phyloP scores from a whole-genome alignment of 352 stramenopile species.

The Elongisporangium anandrum region DNA sequence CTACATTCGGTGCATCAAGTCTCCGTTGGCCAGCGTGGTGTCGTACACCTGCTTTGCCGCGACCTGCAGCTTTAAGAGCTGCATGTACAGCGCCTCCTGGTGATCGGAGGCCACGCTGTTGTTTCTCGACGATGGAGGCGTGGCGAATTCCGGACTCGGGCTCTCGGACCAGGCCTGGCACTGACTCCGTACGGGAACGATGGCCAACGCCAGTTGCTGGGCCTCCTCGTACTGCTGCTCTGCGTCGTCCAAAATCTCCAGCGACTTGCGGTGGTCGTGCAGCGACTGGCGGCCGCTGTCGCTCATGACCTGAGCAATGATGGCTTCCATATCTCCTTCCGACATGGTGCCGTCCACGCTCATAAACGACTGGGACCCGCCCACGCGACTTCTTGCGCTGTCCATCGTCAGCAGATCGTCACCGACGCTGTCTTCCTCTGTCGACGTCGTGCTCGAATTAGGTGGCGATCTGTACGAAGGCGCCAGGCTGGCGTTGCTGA shows the following conservation, averaged over 20 bases:
- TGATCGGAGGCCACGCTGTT: background rate
- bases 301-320: background rate
- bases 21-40: constrained; percentile 4
- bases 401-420: background rate
- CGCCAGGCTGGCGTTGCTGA: background rate
- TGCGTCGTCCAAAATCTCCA: background rate
- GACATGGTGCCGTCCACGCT: background rate
- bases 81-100: constrained; percentile 4
- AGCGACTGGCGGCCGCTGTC: background rate
- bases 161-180: background rate
- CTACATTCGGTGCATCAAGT: background rate
- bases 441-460: background rate
- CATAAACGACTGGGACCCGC: background rate
- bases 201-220: background rate
- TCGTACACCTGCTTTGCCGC: constrained; percentile 7
- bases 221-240: background rate
- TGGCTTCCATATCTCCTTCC: background rate
- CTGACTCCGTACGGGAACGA: background rate
- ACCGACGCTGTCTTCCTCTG: background rate
- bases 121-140: background rate
- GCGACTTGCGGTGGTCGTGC: background rate
- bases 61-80: constrained; percentile 5
- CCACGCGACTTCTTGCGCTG: background rate
- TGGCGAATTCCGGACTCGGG: background rate
- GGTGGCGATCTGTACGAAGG: background rate